Evolutionary conservation across 2,329 filamentous ascomycete genomes (phyloP), one percentile per base, ranked within the genome.

Genomic region (Pestalotiopsis sp.): DNA sequence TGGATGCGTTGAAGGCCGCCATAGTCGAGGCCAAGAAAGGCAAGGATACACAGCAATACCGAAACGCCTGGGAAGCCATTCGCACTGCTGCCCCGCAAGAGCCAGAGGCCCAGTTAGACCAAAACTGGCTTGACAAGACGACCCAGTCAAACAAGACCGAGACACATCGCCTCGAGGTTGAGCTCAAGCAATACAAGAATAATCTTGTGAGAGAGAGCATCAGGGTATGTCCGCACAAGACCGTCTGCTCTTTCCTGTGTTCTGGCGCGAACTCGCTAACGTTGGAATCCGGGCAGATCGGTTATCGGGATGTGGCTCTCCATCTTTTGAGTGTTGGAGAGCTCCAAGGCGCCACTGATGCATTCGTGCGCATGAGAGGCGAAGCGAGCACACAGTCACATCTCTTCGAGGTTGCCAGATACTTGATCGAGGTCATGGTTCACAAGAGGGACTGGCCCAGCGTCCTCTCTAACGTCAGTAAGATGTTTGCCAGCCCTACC

Each of bases 151-250:
- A 95, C 74, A 88, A 88, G 73, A 81, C 83, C 1, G 92, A 97
- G 79, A 91, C 91, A 0, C 85, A 89, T 67, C 88, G 92, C n/a
- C 84, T 98, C 67, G 94, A 98, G 77, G 84, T 87, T 17, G 94
- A 98, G 79, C 85, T 99, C 23, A 95, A 94, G 79, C 92, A 91
- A 1, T 98, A 98, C 81, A 97, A 96, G 81, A 97, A 98, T 78
- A 99, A 98, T 75, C 83, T 98, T 58, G 94, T 99, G 75, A 97
- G 98, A 79, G 96, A 99, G 82, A 98, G 94, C 82, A 97, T 98
- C 75, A 84, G 95, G 73, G 94, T 97, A 85, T 68, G 87, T 65
- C 23, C 11, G 31, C 36, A 12, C 36, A 41, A 45, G 14, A 25
- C 11, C 49, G 41, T 63, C 13, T 23, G 12, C n/a, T 38, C 38